Percentiles rank a stretch among this genome's conserved stretches.
phyloP scores from a whole-genome alignment of 192 early-diverging fungal genomes.

The Entomortierella parvispora region DNA sequence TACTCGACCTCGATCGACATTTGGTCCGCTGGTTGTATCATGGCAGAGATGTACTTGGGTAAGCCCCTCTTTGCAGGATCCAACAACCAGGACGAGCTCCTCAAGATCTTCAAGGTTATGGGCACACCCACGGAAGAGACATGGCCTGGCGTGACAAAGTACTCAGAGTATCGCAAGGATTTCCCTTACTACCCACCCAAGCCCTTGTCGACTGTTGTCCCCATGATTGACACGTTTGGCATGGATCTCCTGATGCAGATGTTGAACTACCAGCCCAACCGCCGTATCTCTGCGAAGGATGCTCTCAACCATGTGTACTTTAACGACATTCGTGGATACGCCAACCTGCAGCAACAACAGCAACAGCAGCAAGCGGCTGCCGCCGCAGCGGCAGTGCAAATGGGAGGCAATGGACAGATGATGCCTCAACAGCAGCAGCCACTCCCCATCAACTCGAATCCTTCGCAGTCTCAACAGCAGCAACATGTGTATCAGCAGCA shows the following conservation, averaged over 20 bases:
- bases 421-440: conserved; percentile 22
- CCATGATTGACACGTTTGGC: conserved; percentile 79
- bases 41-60: conserved; percentile 92
- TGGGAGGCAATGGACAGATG: conserved; percentile 30
- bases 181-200: conserved; percentile 72
- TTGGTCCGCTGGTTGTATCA: conserved; percentile 98
- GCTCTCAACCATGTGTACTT: conserved; percentile 73
- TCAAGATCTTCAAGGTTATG: conserved; percentile 83
- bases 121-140: conserved; percentile 82
- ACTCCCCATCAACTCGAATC: background rate
- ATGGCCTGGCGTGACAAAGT: conserved; percentile 77
- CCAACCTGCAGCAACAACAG: conserved; percentile 46
- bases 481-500: conserved; percentile 28
- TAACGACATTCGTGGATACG: conserved; percentile 54
- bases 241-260: conserved; percentile 79
- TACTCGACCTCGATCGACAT: conserved; percentile 98
- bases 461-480: conserved; percentile 22
- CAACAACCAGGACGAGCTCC: conserved; percentile 83
- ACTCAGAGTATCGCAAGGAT: conserved; percentile 77
- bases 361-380: conserved; percentile 14
- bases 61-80: conserved; percentile 85
- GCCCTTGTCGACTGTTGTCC: conserved; percentile 72
- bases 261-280: conserved; percentile 78
- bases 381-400: conserved; percentile 19
- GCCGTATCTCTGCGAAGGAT: conserved; percentile 71